These are phyloP conservation scores for Wickerhamomyces hampshirensis DNA, from an alignment of 805 yeast genomes.

Conservation along the genomic window DNA sequence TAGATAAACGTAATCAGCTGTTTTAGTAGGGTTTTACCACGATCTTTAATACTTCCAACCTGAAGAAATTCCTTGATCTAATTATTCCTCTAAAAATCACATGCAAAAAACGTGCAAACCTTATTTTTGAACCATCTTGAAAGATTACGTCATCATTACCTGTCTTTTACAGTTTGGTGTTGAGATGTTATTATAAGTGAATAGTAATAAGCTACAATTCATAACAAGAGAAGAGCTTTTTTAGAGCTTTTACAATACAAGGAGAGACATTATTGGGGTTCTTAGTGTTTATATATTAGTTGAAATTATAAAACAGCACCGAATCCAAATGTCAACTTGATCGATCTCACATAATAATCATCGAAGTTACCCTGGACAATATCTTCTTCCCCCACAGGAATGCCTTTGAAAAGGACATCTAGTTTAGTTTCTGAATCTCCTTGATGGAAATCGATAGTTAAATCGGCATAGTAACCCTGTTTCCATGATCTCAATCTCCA, in stretches of 20 bases:
- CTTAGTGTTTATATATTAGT: neutral
- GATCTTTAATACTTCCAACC: too few relatives aligned
- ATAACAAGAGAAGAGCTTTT: too few relatives aligned
- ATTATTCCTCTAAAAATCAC: constrained; percentile 5
- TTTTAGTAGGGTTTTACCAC: too few relatives aligned
- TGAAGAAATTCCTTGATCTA: too few relatives aligned
- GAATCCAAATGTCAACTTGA: constrained; percentile 89
- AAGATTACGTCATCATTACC: neutral
- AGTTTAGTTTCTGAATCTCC: constrained; percentile 82
- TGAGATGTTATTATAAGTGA: neutral
- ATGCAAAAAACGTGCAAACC: constrained; percentile 3
- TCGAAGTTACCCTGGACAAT: constrained; percentile 79
- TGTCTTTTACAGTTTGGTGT: neutral
- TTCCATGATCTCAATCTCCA: constrained; percentile 95
- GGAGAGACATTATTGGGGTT: too few relatives aligned
- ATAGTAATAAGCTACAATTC: too few relatives aligned
- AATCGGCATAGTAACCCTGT: constrained; percentile 68
- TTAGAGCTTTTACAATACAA: too few relatives aligned
- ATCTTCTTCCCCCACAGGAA: constrained; percentile 95
- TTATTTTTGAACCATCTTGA: too few relatives aligned
- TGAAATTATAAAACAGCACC: constrained; percentile 73
- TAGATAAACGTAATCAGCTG: too few relatives aligned
- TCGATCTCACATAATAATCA: constrained; percentile 83
- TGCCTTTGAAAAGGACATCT: constrained; percentile 75
- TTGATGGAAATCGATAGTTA: constrained; percentile 64